Evolutionary conservation across 192 early-diverging fungal genomes (phyloP), one percentile per base, ranked within the genome.

Genomic region (Linnemannia elongata): DNA sequence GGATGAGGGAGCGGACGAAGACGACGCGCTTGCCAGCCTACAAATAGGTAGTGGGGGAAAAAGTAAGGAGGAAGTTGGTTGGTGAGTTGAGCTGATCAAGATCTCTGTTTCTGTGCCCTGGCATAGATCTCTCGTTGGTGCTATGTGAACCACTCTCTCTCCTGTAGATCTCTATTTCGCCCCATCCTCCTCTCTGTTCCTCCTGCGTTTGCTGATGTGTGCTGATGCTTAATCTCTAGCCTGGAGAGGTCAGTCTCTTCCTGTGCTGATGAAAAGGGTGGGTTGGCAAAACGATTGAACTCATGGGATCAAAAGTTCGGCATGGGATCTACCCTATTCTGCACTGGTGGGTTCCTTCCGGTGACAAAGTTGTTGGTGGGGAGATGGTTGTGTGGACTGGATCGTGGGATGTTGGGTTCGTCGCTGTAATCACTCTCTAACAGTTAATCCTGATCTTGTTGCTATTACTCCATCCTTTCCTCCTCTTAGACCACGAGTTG

Each of bases 1-100:
- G 97, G 90, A 99, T 91, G 85, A 99, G 88, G 87, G 94, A 95
- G 88, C 96, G 96, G 75, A 99, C 98, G 90, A 99, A 98, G 89
- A 90, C 90, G 85, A 94, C 95, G 87, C 96, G 95, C 93, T 96
- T 81, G 88, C 88, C 82, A 78, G 88, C 73, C 80, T 82, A 81
- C 18, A 39, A n/a, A n/a, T 6, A n/a, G 70, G 54, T 71, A n/a
- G 45, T 10, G 54, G 5, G 30, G 24, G 17, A 72, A 1, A 27
- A n/a, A n/a, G 44, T 38, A 0, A 44, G 30, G 18, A 41, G 66
- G 57, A 38, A 15, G 35, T 54, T 22, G 24, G 15, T 41, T 36
- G 57, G 30, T 44, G 55, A 30, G 54, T 76, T 38, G 41, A n/a
- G 69, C 18, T 71, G 60, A 66, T 66, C 60, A 33, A 66, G 60